Evolutionary conservation across 208 protist species (phyloP).

Genomic region (Herpetomonas tarakana): DNA sequence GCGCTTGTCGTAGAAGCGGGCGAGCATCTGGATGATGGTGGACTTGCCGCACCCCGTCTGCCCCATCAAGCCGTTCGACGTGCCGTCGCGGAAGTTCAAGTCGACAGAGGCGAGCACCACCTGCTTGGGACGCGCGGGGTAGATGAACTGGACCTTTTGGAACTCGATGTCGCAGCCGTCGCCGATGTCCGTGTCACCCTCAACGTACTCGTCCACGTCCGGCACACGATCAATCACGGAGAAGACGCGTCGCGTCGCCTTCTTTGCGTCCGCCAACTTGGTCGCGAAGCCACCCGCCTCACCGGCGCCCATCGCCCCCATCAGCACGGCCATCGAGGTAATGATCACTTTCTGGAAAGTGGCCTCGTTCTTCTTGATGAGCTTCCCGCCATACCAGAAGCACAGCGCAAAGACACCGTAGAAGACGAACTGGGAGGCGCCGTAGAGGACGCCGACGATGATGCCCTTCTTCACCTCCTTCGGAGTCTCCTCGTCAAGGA

Average conservation of each 20-base stretch:
- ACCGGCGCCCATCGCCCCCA: constrained; percentile 54
- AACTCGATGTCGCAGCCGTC: constrained; percentile 51
- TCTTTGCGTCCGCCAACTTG: constrained; percentile 48
- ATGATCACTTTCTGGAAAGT: constrained; percentile 56
- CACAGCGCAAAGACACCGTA: constrained; percentile 60
- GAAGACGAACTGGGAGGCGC: constrained; percentile 60
- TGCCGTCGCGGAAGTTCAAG: constrained; percentile 28
- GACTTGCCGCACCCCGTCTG: constrained; percentile 83
- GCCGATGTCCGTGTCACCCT: constrained; percentile 36
- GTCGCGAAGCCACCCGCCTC: constrained; percentile 66
- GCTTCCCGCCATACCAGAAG: constrained; percentile 80
- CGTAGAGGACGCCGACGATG: constrained; percentile 43
- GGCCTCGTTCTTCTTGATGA: constrained; percentile 59
- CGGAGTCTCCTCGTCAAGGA: constrained; percentile 22
- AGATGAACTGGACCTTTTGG: constrained; percentile 54
- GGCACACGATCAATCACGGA: constrained; percentile 71
- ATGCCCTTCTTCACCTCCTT: constrained; percentile 26
- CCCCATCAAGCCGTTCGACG: constrained; percentile 67
- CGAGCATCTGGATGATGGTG: constrained; percentile 80
- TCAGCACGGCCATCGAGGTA: constrained; percentile 41
- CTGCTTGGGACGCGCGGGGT: constrained; percentile 61
- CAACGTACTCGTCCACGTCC: constrained; percentile 43
- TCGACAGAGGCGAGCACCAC: constrained; percentile 51
- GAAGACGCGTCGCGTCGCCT: constrained; percentile 55
- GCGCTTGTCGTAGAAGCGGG: constrained; percentile 77